Evolutionary conservation across 2,329 filamentous ascomycete genomes (phyloP).

Genomic region (Clonostachys byssicola): DNA sequence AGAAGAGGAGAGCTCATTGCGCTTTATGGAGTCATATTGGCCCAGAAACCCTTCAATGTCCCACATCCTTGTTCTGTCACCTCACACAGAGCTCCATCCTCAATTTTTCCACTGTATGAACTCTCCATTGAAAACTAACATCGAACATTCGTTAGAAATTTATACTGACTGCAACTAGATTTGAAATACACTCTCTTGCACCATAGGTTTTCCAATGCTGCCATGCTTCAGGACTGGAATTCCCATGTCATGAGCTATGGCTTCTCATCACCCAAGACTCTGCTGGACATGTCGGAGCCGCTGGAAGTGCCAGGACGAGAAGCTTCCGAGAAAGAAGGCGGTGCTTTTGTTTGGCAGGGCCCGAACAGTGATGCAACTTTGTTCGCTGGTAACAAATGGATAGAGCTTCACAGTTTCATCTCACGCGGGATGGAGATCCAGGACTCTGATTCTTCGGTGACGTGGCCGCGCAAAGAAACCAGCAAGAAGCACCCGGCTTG

Average conservation of each 20-base stretch:
- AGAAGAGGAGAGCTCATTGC: conserved; percentile 67
- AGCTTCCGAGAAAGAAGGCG: conserved; percentile 17
- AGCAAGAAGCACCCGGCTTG: conserved; percentile 68
- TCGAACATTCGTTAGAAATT: background rate
- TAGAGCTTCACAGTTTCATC: conserved; percentile 78
- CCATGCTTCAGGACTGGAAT: conserved; percentile 37
- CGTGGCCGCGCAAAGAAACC: conserved; percentile 52
- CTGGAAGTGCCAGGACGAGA: conserved; percentile 41
- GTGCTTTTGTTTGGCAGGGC: conserved; percentile 78
- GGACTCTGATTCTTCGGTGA: conserved; percentile 26
- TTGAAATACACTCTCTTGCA: conserved; percentile 74
- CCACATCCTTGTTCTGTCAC: conserved; percentile 81
- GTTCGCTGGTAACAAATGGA: conserved; percentile 83
- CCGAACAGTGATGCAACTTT: conserved; percentile 80
- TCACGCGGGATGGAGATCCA: conserved; percentile 53
- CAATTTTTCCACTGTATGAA: conserved; percentile 74
- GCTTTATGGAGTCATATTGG: conserved; percentile 86
- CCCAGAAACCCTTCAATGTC: conserved; percentile 59
- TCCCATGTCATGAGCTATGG: conserved; percentile 71
- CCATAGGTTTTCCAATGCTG: conserved; percentile 64
- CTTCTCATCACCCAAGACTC: conserved; percentile 65
- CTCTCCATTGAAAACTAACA: background rate
- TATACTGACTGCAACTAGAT: conserved; percentile 34
- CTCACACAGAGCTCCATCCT: conserved; percentile 74
- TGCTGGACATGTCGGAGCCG: conserved; percentile 54